Evolutionary conservation across 2,329 filamentous ascomycete genomes (phyloP).

Genomic region (Nemania abortiva): DNA sequence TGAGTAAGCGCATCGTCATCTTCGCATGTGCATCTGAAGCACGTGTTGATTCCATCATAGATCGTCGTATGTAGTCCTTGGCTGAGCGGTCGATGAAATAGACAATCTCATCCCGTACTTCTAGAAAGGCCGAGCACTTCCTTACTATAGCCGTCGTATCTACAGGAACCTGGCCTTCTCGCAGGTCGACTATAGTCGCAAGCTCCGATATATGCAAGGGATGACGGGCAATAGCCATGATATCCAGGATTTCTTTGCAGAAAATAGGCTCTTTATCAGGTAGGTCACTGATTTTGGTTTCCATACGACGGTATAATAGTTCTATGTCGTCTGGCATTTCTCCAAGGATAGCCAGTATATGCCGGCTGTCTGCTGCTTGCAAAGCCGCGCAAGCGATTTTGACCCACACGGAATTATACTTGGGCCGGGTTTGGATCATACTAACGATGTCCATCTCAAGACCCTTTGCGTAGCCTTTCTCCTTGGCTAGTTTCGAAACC

Average conservation of each 20-base stretch:
- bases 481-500: background rate
- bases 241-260: background rate
- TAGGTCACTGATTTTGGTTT: background rate
- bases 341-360: background rate
- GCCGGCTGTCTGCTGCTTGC: background rate
- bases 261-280: background rate
- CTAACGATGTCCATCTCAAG: background rate
- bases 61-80: background rate
- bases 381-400: background rate
- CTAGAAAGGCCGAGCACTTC: background rate
- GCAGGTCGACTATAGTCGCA: background rate
- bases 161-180: background rate
- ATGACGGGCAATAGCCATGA: background rate
- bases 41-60: background rate
- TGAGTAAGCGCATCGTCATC: background rate
- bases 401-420: background rate
- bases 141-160: background rate
- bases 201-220: slow-evolving; percentile 1
- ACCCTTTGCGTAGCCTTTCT: background rate
- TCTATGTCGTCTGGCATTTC: background rate
- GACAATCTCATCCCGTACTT: background rate
- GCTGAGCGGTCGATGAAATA: background rate
- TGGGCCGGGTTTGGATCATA: background rate
- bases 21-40: background rate
- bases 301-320: background rate